Base-by-base conservation (phyloP, 1,139 yeast species). In the Protomyces inouyei region DNA sequence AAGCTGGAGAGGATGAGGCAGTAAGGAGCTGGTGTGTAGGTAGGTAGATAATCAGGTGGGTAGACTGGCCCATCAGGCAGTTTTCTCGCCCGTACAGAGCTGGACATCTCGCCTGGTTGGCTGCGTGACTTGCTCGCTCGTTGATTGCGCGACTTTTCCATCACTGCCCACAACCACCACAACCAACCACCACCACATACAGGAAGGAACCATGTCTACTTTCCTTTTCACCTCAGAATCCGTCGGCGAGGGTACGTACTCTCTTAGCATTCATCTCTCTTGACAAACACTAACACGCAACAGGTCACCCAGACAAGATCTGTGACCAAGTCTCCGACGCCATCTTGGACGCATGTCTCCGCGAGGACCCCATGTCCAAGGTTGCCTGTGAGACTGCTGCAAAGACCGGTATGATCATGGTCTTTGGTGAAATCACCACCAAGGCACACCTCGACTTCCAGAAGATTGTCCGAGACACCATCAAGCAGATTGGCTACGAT, bases 301-400 rank as follows among this genome's bases (percentile, higher is more conserved):
- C 48, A 43, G 48, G 48, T 43, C 67, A 65, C 60, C 67, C 67
- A 16, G 67, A 65, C 67, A 65, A 65, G 52, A 95, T 93, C 82
- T 93, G 98, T 82, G 98, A 93, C 80, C 99, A 93, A 83, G 97
- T 95, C 71, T 88, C 96, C 65, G 98, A 95, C 77, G 98, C 98
- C 74, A 90, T 93, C 75, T 84, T 93, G 74, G 99, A 93, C 76
- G 99, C 98, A 73, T 93, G 98, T 83, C 83, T 93, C 73, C 85
- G 89, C 68, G 95, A 82, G 73, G 99, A 93, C 79, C 98, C 98
- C 70, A 84, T 89, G 74, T 93, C 98, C 72, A 93, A 95, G 83
- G 98, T 93, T 76, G 98, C 97, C 65, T 93, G 98, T 83, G 99
- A 93, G 81, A 89, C 98, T 68, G 98, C 98, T 71, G 87, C 97